These are phyloP conservation scores for Escovopsis weberi DNA, from an alignment of 2,329 filamentous ascomycete genomes.

Conservation along the genomic window DNA sequence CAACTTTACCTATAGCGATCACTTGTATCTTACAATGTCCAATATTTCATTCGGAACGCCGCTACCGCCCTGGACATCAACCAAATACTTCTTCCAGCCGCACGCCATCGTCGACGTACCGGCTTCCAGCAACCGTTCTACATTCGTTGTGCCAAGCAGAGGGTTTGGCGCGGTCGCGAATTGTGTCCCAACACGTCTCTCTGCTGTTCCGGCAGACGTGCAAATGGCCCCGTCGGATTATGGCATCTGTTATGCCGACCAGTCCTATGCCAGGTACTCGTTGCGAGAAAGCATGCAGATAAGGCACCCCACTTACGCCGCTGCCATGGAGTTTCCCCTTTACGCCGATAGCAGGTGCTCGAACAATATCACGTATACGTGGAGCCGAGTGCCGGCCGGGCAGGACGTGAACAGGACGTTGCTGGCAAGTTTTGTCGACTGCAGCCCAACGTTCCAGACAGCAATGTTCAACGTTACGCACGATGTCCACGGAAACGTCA, in stretches of 20 bases:
- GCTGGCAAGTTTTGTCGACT: constrained; percentile 10
- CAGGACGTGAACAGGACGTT: constrained; percentile 6
- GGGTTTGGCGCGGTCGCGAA: constrained; percentile 15
- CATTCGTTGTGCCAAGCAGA: constrained; percentile 7
- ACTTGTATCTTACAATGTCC: constrained; percentile 23
- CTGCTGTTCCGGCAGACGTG: too few species aligned
- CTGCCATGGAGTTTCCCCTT: too few species aligned
- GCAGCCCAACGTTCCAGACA: constrained; percentile 15
- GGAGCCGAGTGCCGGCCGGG: constrained; percentile 7
- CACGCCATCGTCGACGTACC: not conserved
- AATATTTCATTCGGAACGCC: constrained; percentile 29
- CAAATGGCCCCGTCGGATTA: too few species aligned
- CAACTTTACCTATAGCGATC: constrained; percentile 10
- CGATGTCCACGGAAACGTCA: constrained; percentile 12
- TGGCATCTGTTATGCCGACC: too few species aligned
- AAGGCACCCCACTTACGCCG: too few species aligned
- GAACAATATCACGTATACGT: constrained; percentile 9
- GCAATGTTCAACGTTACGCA: constrained; percentile 20
- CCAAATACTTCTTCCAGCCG: constrained; percentile 31
- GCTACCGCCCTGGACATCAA: constrained; percentile 35
- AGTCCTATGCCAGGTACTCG: too few species aligned
- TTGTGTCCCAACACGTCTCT: constrained; percentile 6
- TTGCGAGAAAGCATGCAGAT: too few species aligned
- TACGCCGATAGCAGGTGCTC: not conserved
- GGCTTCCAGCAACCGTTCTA: not conserved